Evolutionary conservation across 148 eudicot species (phyloP), one percentile per base, ranked within the genome.

Genomic region (Euryodendron excelsum): DNA sequence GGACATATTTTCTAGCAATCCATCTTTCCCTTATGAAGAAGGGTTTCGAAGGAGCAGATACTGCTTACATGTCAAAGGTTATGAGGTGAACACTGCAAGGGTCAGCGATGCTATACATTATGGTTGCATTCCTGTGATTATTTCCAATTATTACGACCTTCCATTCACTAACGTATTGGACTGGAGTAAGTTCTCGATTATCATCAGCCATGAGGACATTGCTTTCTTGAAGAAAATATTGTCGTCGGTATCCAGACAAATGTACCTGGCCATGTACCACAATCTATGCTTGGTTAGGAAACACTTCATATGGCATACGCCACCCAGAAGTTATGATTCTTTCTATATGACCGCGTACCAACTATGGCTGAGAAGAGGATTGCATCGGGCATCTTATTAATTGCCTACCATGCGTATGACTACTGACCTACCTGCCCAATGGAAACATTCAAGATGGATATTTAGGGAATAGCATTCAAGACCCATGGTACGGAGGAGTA

Each of bases 281-380:
- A 86, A 83, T 73, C 69, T 86, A 37, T 5, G 69, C 31, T 23
- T 67, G n/a, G 84, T 86, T 31, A 81, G 88, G 65, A 83, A 31
- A 75, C 88, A 86, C 60, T 86, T 86, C 53, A 61, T 59, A 6
- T 86, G 88, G 88, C 79, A 83, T 68, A 53, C 20, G 25, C 78
- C 56, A 0, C 86, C 88, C 12, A 47, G 3, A 84, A 76, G 23
- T 25, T 78, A 83, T 23, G 88, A 86, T 73, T 79, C 86, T 34
- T 86, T 86, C 66, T 75, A 80, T 44, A 86, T 86, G 88, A 86
- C 88, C 0, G 83, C 81, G 21, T 86, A 86, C 78, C 88, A 86
- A 53, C 75, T 86, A 41, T 86, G 88, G 88, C 69, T 65, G 66
- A 79, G 79, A 76, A 78, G 88, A 76, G 88, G 88, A 39, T 62